Evolutionary conservation across 2,329 filamentous ascomycete genomes (phyloP), one percentile per base, ranked within the genome.

Genomic region (Ophiostoma montium): DNA sequence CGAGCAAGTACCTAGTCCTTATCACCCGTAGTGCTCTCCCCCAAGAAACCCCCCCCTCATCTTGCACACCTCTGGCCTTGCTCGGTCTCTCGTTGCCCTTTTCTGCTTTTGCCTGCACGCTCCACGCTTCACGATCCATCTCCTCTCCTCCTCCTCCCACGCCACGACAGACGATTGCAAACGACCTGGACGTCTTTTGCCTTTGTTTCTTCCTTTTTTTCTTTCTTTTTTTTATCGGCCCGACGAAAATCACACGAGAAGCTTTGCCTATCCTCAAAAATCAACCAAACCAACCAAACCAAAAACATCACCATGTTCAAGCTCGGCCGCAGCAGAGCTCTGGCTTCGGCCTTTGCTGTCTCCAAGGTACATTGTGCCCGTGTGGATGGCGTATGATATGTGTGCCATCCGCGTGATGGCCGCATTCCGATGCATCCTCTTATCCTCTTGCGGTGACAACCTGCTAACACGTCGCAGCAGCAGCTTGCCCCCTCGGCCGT

Each of bases 251-350:
- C n/a, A n/a, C n/a, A n/a, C n/a, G n/a, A n/a, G n/a, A n/a, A n/a
- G n/a, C n/a, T n/a, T n/a, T n/a, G n/a, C n/a, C n/a, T n/a, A n/a
- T 8, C 18, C 39, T 42, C 23, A 27, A 42, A 19, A 3, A 41
- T 19, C 36, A 39, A 15, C 10, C 19, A 23, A 12, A 31, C 31
- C 15, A 5, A 36, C 45, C 35, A 27, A 36, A 27, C 38, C 27
- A 23, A 33, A 33, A 19, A 19, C 36, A 31, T 27, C 66, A 76
- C 61, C 62, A 95, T 95, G 88, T 94, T 88, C 75, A 92, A 83
- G 70, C 71, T 94, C 66, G 83, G 83, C 66, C 82, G 87, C 71
- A 84, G 84, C 71, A 78, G 84, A 69, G 82, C 84, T 66, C 72
- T 90, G 71, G 80, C 84, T 66, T 80, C 84, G 70, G 84, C 84